Evolutionary conservation across 257 asterid species (phyloP).

Genomic region (Petunia axillaris): DNA sequence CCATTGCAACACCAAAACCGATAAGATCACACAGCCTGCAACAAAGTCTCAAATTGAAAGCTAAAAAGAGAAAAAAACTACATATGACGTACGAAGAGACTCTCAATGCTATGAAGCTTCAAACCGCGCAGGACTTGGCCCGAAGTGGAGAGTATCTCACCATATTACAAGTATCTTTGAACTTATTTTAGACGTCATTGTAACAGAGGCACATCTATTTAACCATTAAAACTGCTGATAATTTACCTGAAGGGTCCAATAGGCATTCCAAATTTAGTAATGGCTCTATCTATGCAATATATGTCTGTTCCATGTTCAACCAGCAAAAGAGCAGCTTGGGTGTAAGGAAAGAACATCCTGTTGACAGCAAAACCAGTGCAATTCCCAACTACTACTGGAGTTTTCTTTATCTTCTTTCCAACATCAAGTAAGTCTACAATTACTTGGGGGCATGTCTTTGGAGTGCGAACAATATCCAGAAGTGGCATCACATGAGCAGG

Average conservation of each 20-base stretch:
- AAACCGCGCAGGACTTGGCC: background rate
- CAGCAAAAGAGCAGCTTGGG: constrained; percentile 83
- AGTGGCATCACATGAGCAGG: constrained; percentile 99
- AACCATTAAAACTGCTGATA: background rate
- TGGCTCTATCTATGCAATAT: constrained; percentile 72
- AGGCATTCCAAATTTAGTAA: constrained; percentile 92
- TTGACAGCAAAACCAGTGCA: constrained; percentile 98
- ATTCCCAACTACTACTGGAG: constrained; percentile 93
- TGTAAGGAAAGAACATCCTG: constrained; percentile 93
- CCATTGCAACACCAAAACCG: constrained; percentile 88
- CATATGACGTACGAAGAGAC: too few relatives aligned
- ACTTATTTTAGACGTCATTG: background rate
- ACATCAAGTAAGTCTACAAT: constrained; percentile 82
- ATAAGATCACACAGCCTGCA: constrained; percentile 87
- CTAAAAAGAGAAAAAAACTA: background rate
- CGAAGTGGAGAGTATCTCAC: background rate
- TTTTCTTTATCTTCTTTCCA: constrained; percentile 90
- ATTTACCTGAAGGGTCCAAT: constrained; percentile 96
- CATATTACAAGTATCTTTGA: background rate
- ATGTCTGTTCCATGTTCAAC: constrained; percentile 88
- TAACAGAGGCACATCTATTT: background rate
- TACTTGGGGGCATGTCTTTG: constrained; percentile 83
- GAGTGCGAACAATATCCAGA: constrained; percentile 85
- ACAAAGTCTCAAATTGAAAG: background rate
- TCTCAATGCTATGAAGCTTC: background rate